A percentile compares a stretch with the other conserved stretches of the same genome.
Evolutionary conservation across 352 stramenopile species (phyloP).

Genomic region (Globisporangium splendens): DNA sequence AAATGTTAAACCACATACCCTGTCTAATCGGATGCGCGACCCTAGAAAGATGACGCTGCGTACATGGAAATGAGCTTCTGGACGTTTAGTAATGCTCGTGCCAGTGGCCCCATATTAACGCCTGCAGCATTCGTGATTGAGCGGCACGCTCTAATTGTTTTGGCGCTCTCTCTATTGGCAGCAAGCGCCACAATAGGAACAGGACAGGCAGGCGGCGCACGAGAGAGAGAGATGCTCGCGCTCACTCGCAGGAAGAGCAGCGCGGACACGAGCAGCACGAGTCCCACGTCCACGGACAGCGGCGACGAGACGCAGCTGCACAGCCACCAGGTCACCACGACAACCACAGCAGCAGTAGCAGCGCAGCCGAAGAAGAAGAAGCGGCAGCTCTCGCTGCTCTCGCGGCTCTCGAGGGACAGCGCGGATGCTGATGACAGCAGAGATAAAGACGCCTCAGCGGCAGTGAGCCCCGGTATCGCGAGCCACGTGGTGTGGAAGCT

Average conservation of each 20-base stretch:
- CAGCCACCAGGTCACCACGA: background rate
- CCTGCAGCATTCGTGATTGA: conserved; percentile 7
- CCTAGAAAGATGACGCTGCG: background rate
- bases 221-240: conserved; percentile 10
- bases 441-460: conserved; percentile 9
- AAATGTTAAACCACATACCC: background rate
- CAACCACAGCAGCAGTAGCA: background rate
- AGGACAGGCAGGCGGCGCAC: too few relatives aligned
- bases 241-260: conserved; percentile 16
- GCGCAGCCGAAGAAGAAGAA: conserved; percentile 8
- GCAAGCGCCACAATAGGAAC: background rate
- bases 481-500: conserved; percentile 65
- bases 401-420: conserved; percentile 1
- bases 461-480: conserved; percentile 20
- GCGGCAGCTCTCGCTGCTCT: conserved; percentile 12
- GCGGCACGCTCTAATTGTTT: conserved; percentile 1
- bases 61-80: conserved; percentile 9
- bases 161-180: background rate
- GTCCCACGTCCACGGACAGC: conserved; percentile 13
- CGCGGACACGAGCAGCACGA: conserved; percentile 19
- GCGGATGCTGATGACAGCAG: background rate
- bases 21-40: background rate
- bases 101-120: background rate
- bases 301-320: conserved; percentile 11
- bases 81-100: conserved; percentile 1